These are phyloP conservation scores for Hypholoma fasciculare DNA, from an alignment of 768 basidiomycete species.

Conservation along the genomic window DNA sequence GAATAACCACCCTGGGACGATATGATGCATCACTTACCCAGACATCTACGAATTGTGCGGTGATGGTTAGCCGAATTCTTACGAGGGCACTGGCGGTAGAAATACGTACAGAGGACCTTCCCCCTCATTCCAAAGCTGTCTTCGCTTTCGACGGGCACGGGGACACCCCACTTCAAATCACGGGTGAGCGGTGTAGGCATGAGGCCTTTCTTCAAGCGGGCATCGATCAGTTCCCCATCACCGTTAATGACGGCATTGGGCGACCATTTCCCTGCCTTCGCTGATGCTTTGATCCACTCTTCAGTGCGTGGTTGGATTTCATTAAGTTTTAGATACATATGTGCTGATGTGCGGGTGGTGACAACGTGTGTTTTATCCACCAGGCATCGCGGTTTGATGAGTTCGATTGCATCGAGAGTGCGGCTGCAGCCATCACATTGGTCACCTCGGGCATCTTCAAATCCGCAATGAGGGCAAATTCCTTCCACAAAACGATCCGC, in stretches of 20 bases:
- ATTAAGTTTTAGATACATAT: slow-evolving; percentile 92
- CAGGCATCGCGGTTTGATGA: slow-evolving; percentile 93
- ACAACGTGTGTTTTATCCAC: slow-evolving; percentile 80
- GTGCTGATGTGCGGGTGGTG: slow-evolving; percentile 73
- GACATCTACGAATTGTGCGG: slow-evolving; percentile 58
- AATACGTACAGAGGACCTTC: slow-evolving; percentile 91
- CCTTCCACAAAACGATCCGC: slow-evolving; percentile 99
- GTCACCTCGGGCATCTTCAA: slow-evolving; percentile 94
- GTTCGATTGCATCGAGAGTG: slow-evolving; percentile 90
- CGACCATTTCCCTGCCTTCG: slow-evolving; percentile 87
- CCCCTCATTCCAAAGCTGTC: slow-evolving; percentile 84
- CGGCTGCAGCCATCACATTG: slow-evolving; percentile 95
- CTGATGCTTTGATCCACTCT: slow-evolving; percentile 83
- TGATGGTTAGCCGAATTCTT: neutral
- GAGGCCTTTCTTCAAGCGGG: slow-evolving; percentile 82
- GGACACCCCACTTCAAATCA: slow-evolving; percentile 95
- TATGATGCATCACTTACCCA: slow-evolving; percentile 63
- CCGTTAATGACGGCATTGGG: slow-evolving; percentile 87
- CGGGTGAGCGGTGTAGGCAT: slow-evolving; percentile 90
- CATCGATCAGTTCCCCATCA: slow-evolving; percentile 88
- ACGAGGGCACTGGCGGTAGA: neutral
- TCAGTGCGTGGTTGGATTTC: slow-evolving; percentile 79
- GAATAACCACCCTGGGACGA: slow-evolving; percentile 2
- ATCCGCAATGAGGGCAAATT: slow-evolving; percentile 92
- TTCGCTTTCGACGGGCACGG: slow-evolving; percentile 78